Conservation (phyloP, 1,139 yeast genomes). For the Blastobotrys malaysiensis region DNA sequence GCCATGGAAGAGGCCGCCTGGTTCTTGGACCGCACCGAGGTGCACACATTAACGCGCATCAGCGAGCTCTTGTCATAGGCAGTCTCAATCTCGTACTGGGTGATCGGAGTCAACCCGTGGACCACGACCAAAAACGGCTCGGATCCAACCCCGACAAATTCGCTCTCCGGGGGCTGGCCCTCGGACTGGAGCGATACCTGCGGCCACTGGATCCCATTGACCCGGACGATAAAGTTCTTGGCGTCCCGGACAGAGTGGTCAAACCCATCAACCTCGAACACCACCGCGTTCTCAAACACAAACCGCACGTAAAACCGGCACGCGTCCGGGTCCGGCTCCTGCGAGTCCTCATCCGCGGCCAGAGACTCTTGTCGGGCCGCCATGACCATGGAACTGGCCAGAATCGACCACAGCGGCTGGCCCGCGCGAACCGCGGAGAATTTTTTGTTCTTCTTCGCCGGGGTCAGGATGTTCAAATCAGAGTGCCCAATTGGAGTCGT, state of each 20-base stretch:
- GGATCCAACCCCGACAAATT: background rate
- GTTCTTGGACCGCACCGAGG: conserved; percentile 15
- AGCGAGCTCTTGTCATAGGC: conserved; percentile 8
- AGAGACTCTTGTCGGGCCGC: conserved; percentile 32
- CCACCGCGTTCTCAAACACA: conserved; percentile 31
- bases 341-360: conserved; percentile 9
- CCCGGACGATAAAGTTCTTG: conserved; percentile 23
- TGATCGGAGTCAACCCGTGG: conserved; percentile 33
- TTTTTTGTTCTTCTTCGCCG: conserved; percentile 23
- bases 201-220: conserved; percentile 36
- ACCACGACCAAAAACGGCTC: conserved; percentile 26
- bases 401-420: conserved; percentile 36
- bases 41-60: conserved; percentile 20
- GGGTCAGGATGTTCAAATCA: conserved; percentile 8
- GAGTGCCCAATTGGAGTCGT: background rate
- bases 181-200: conserved; percentile 28
- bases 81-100: conserved; percentile 32
- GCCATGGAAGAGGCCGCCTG: conserved; percentile 7
- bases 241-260: conserved; percentile 18
- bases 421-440: conserved; percentile 26
- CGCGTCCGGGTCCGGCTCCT: conserved; percentile 2
- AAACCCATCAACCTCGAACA: conserved; percentile 26
- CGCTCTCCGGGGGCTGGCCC: conserved; percentile 5
- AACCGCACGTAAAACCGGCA: conserved; percentile 25
- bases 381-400: conserved; percentile 33